phyloP scores from a whole-genome alignment of 441 rosid genomes.

The Populus hybrid region DNA sequence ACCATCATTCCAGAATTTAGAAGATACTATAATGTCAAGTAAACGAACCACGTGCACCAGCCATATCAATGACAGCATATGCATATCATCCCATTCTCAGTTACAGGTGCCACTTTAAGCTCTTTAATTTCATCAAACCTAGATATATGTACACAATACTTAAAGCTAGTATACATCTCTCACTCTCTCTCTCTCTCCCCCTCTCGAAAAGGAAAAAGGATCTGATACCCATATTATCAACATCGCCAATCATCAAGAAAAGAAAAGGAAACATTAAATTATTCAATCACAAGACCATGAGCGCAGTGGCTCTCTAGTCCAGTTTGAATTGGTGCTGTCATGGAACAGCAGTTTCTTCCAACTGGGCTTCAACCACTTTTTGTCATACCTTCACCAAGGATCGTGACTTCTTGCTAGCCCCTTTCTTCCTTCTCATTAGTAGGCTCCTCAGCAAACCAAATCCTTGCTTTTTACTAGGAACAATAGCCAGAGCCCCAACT shows the following conservation, averaged over 20 bases:
- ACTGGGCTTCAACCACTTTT: not conserved
- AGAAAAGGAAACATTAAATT: not conserved
- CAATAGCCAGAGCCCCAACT: constrained; percentile 36
- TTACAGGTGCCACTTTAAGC: not conserved
- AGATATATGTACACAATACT: constrained; percentile 3
- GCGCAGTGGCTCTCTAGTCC: not conserved
- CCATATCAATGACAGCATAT: not conserved
- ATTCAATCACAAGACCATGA: not conserved
- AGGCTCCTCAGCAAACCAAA: constrained; percentile 61
- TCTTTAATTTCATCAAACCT: not conserved
- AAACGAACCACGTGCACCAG: not conserved
- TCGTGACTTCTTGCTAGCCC: constrained; percentile 45
- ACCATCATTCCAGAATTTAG: not conserved
- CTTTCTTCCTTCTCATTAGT: constrained; percentile 68
- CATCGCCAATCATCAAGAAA: not conserved
- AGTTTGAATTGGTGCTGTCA: not conserved
- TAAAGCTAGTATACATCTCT: not conserved
- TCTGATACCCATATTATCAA: not conserved
- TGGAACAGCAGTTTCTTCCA: not conserved
- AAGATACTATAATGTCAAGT: not conserved
- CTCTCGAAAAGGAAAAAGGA: too few species aligned
- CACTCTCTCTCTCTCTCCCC: too few species aligned
- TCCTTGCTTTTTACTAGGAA: constrained; percentile 58
- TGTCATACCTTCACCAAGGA: constrained; percentile 32
- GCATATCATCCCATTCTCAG: not conserved